phyloP scores from a whole-genome alignment of 2,329 filamentous ascomycete genomes.

The Pseudocercospora fijiensis region DNA sequence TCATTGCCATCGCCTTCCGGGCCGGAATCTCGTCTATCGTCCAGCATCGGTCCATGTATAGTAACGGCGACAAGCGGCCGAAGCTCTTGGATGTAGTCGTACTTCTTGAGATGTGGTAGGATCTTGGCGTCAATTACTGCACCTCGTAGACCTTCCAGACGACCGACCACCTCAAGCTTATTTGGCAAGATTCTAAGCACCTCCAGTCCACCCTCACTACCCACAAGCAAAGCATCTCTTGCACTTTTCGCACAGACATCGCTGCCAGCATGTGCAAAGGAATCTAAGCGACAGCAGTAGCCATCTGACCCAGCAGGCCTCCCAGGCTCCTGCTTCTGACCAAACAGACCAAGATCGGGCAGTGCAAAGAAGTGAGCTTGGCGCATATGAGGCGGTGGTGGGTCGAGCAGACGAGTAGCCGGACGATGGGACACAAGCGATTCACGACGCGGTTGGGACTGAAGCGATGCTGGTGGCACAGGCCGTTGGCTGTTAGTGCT shows the following conservation, averaged over 20 bases:
- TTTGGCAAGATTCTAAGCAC: conserved; percentile 71
- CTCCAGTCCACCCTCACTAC: conserved; percentile 77
- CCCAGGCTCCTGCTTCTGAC: conserved; percentile 38
- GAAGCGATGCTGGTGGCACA: conserved; percentile 3
- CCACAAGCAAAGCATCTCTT: conserved; percentile 70
- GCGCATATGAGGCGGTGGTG: conserved; percentile 38
- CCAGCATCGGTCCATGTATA: conserved; percentile 71
- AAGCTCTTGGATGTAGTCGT: conserved; percentile 53
- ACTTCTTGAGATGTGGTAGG: conserved; percentile 63
- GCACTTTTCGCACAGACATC: conserved; percentile 45
- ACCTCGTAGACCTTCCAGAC: conserved; percentile 74
- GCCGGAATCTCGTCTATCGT: conserved; percentile 39
- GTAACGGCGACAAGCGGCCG: conserved; percentile 77
- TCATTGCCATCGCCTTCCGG: conserved; percentile 37
- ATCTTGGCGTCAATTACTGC: conserved; percentile 81
- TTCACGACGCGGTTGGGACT: conserved; percentile 23
- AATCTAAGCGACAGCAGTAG: conserved; percentile 80
- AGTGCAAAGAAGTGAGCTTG: conserved; percentile 39
- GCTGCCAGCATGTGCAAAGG: conserved; percentile 53
- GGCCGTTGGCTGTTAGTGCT: conserved; percentile 1
- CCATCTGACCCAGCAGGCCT: conserved; percentile 51
- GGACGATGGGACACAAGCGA: conserved; percentile 26
- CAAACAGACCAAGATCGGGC: conserved; percentile 35
- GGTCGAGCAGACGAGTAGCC: conserved; percentile 31
- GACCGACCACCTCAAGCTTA: conserved; percentile 67